Evolutionary conservation across 2,329 filamentous ascomycete genomes (phyloP).

Genomic region (Xylariaceae sp.): DNA sequence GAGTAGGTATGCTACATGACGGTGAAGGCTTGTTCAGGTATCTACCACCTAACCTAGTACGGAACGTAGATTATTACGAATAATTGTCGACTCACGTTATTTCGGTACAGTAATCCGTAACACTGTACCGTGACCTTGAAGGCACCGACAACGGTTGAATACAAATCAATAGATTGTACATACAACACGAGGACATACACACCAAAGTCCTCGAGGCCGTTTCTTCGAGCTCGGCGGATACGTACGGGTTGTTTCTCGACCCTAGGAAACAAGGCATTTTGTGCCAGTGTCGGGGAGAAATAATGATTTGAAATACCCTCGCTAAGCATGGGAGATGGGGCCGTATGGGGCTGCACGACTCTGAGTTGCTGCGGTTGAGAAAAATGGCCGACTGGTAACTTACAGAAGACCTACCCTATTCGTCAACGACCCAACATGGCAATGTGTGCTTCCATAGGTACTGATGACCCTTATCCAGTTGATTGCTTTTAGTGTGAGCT

Average conservation of each 20-base stretch:
- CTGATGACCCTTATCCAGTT: no score
- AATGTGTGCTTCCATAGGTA: no score
- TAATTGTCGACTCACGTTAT: background rate
- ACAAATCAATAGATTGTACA: conserved; percentile 5
- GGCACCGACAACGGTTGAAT: background rate
- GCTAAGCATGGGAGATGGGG: background rate
- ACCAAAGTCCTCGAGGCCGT: background rate
- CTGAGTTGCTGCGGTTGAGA: background rate
- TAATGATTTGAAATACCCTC: conserved; percentile 15
- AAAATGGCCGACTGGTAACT: conserved; percentile 3
- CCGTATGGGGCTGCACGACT: no score
- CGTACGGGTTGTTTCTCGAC: conserved; percentile 11
- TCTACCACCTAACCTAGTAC: background rate
- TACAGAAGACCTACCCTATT: no score
- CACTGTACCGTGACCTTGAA: background rate
- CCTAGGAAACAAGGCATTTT: conserved; percentile 1
- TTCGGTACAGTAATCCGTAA: background rate
- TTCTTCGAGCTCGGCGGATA: conserved; percentile 7
- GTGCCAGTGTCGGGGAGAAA: conserved; percentile 7
- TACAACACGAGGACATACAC: background rate
- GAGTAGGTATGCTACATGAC: background rate
- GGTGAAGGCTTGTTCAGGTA: background rate
- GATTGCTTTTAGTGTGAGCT: no score
- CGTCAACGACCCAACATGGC: no score
- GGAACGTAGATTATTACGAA: background rate